phyloP scores from a whole-genome alignment of 768 basidiomycete species.

The Agrocybe chaxingu region DNA sequence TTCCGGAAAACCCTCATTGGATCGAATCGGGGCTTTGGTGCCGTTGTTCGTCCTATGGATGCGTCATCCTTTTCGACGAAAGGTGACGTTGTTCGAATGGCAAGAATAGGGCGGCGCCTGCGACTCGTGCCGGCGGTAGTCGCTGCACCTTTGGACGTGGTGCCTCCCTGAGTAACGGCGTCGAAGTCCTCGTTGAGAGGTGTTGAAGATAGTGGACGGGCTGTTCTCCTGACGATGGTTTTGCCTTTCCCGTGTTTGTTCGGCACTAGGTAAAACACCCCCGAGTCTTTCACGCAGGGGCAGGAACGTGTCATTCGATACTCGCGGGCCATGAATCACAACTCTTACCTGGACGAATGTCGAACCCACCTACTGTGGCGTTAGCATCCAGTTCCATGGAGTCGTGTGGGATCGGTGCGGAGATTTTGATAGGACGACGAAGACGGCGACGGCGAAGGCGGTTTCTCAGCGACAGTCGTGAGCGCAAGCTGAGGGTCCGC shows the following conservation, averaged over 20 bases:
- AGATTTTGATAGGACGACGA: slow-evolving; percentile 15
- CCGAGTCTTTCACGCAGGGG: slow-evolving; percentile 25
- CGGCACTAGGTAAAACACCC: slow-evolving; percentile 37
- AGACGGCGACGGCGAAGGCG: slow-evolving; percentile 5
- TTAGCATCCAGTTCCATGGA: slow-evolving; percentile 1
- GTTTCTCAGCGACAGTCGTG: slow-evolving; percentile 13
- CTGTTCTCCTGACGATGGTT: slow-evolving; percentile 32
- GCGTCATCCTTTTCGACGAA: slow-evolving; percentile 6
- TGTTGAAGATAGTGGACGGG: slow-evolving; percentile 34
- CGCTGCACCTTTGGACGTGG: slow-evolving; percentile 8
- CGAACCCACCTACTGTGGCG: background rate
- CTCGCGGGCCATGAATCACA: background rate
- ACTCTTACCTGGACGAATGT: background rate
- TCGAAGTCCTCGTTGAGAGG: slow-evolving; percentile 39
- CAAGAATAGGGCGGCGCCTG: slow-evolving; percentile 11
- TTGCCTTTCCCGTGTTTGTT: slow-evolving; percentile 34
- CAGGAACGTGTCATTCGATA: background rate
- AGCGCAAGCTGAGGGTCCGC: slow-evolving; percentile 13
- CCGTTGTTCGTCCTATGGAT: slow-evolving; percentile 2
- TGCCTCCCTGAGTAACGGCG: slow-evolving; percentile 24
- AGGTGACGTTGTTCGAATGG: slow-evolving; percentile 13
- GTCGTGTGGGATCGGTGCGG: slow-evolving; percentile 8
- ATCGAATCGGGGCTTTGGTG: slow-evolving; percentile 12
- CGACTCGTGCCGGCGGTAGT: slow-evolving; percentile 3
- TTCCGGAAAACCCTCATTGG: slow-evolving; percentile 14